Evolutionary conservation across 1,139 yeast species (phyloP), one percentile per base, ranked within the genome.

Genomic region (Hyphopichia khmerensis): DNA sequence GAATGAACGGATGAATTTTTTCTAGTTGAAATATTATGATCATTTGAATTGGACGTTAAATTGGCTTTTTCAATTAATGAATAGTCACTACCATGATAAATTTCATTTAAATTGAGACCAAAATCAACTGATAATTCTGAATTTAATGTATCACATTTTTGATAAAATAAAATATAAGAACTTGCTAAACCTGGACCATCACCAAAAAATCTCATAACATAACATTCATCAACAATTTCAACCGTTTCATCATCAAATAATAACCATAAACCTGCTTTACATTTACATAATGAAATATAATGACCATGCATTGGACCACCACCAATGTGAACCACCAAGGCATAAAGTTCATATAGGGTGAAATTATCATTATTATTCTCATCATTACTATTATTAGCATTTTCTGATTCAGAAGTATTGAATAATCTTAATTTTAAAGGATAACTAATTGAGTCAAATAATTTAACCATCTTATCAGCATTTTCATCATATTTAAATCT

Each of bases 251-350:
- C 99, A 60, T 93, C 99, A 64, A 88, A 93, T 46, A 93, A 65
- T 27, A 93, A 67, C 99, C 99, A 93, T 1, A 96, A 88, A 34
- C 82, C 81, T 17, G 79, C 75, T 44, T 79, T 83, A 13, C 91
- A 84, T 59, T 90, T 90, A 49, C 95, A 86, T 9, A 93, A 69
- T 0, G 96, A 80, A 13, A 93, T 91, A 57, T 93, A 93, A 62
- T 93, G 99, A 0, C 99, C 99, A 64, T 91, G 97, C 72, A 90
- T 90, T 1, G 98, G 97, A 0, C 98, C 98, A 2, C 97, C 96
- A 4, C 99, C 99, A 55, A 93, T 84, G 57, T 93, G 99, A 17
- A 93, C 90, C 18, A 93, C 95, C 35, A 91, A 82, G 0, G 95
- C 90, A 48, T 83, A 85, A 41, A 93, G 68, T 53, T 90, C 96